Percentiles rank a stretch among this genome's conserved stretches.
Evolutionary conservation across 2,329 filamentous ascomycete species (phyloP).

Genomic region (Ambrosiella beaveri): DNA sequence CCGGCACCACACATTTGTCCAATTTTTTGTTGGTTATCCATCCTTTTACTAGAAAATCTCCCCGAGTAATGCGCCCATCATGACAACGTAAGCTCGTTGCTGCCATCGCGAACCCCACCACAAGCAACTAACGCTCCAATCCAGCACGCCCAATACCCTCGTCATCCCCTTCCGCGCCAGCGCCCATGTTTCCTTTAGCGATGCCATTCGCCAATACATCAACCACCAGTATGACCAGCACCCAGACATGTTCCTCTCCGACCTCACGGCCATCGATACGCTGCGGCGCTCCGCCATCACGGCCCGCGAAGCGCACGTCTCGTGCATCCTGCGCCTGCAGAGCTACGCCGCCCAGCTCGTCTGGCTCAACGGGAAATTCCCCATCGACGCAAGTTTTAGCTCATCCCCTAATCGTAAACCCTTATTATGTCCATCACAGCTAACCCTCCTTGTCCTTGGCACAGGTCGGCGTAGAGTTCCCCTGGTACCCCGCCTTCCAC

Average conservation of each 20-base stretch:
- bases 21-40: too few relatives aligned
- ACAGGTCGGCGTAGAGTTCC: constrained; percentile 83
- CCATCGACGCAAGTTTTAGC: constrained; percentile 53
- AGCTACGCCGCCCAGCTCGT: constrained; percentile 82
- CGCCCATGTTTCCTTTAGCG: constrained; percentile 57
- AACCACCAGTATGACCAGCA: constrained; percentile 97
- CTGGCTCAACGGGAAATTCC: constrained; percentile 90
- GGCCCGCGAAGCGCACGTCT: constrained; percentile 72
- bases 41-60: neutral
- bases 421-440: neutral
- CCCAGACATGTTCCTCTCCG: constrained; percentile 85
- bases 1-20: too few relatives aligned
- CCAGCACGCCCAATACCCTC: constrained; percentile 38
- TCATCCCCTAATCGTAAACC: neutral
- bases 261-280: constrained; percentile 68
- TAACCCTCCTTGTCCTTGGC: neutral
- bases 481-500: constrained; percentile 86
- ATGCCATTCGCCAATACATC: constrained; percentile 85
- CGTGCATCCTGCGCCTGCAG: constrained; percentile 74
- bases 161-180: constrained; percentile 80
- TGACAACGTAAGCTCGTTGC: neutral
- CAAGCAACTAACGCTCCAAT: neutral
- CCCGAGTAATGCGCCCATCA: neutral
- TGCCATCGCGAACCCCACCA: neutral
- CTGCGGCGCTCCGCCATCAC: constrained; percentile 75